Evolutionary conservation across 2,329 filamentous ascomycete species (phyloP), one percentile per base, ranked within the genome.

Genomic region (Colletotrichum kahawae): DNA sequence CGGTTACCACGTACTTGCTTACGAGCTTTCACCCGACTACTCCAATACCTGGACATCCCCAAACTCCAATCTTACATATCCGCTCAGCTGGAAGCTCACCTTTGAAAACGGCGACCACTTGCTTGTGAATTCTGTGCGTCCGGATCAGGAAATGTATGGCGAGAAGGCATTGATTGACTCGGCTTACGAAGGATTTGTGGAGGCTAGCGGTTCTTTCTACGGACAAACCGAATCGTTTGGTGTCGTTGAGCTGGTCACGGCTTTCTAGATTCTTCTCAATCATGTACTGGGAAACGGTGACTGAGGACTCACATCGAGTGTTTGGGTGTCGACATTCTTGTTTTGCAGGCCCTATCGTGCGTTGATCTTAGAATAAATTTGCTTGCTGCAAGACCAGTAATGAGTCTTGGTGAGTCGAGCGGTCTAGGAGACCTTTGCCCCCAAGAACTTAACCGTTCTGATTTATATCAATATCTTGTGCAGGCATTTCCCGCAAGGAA

Each of bases 31-130:
- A 2, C 13, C 54, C 10, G 33, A 36, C 13, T 34, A 34, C 24
- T n/a, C 31, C 33, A 21, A 51, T n/a, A 27, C 13, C 1, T 68
- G 51, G 51, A 18, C 12, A 2, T 68, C 66, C 7, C 34, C 54
- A 0, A 59, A 31, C 9, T 67, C 66, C 8, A 68, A 68, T 12
- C 38, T 68, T 9, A 13, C 8, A 12, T 68, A 68, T 16, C 54
- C 66, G 14, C 66, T 38, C 8, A 29, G 21, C 31, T 68, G 66
- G 66, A 43, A 12, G 4, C 21, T 68, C 33, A 60, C 3, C 0
- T 68, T 60, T 29, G 66, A 68, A 2, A 68, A 68, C n/a, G 66
- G 66, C 7, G 66, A 60, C 29, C 48, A 38, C n/a, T 34, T 68
- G 2, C 7, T 27, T 18, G 29, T 68, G 18, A 18, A 57, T 3